Conservation (phyloP, 768 basidiomycete genomes). For the Filobasidium wieringae region DNA sequence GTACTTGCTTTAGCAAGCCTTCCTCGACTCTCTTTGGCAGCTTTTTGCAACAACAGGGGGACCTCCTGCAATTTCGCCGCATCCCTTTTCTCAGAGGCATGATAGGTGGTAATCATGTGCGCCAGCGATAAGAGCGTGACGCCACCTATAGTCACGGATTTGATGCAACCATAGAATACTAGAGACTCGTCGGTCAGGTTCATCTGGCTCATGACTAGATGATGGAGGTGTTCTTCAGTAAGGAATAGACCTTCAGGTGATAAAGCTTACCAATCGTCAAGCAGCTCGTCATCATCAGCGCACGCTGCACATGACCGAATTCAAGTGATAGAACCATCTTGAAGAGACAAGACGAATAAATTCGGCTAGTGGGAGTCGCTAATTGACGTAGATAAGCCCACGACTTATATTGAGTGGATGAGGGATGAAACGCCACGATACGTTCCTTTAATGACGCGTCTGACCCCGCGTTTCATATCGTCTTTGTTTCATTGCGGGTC, state of each 20-base stretch:
- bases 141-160: constrained; percentile 7
- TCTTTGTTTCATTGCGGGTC: too few relatives aligned
- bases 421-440: too few relatives aligned
- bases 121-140: constrained; percentile 9
- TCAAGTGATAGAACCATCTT: not conserved
- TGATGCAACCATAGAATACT: constrained; percentile 12
- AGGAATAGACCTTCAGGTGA: not conserved
- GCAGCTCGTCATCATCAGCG: constrained; percentile 9
- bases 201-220: constrained; percentile 17
- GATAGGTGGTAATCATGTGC: constrained; percentile 5
- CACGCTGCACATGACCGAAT: constrained; percentile 7
- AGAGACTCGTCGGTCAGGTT: constrained; percentile 13
- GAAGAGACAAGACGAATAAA: not conserved
- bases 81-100: constrained; percentile 9
- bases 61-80: not conserved
- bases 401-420: too few relatives aligned
- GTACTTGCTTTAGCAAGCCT: not conserved
- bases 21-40: not conserved
- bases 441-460: too few relatives aligned
- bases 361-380: too few relatives aligned
- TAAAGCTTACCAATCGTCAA: constrained; percentile 12
- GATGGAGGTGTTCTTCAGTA: not conserved
- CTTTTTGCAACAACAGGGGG: not conserved
- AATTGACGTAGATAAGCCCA: too few relatives aligned
- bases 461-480: too few relatives aligned